Conservation (phyloP, 345 rosid genomes). For the Melaleuca alternifolia region DNA sequence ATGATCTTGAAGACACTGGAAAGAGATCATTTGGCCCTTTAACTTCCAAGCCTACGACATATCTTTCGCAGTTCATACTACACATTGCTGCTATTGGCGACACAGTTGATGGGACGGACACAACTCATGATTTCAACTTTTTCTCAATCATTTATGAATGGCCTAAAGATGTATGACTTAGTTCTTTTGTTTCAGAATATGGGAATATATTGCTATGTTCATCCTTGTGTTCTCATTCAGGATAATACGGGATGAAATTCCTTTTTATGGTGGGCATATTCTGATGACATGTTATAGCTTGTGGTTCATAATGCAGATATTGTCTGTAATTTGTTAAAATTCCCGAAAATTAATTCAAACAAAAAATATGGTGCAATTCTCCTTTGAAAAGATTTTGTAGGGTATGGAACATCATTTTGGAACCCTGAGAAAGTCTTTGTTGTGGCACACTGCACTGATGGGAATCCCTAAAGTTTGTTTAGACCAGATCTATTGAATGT, state of each 20-base stretch:
- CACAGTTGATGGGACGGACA: constrained; percentile 96
- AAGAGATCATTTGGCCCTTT: constrained; percentile 75
- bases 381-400: not conserved
- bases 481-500: not conserved
- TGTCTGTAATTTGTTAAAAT: not conserved
- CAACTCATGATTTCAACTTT: constrained; percentile 98
- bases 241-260: not conserved
- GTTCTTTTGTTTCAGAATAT: not conserved
- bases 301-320: not conserved
- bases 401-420: not conserved
- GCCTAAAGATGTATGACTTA: constrained; percentile 90
- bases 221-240: not conserved
- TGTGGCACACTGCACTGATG: not conserved
- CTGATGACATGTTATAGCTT: not conserved
- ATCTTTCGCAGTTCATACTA: constrained; percentile 85
- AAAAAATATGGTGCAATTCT: not conserved
- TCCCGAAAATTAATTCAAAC: not conserved
- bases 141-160: constrained; percentile 90
- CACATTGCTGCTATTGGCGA: constrained; percentile 97
- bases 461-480: not conserved
- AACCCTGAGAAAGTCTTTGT: not conserved
- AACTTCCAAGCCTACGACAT: constrained; percentile 72
- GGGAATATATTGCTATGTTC: not conserved
- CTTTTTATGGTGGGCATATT: not conserved
- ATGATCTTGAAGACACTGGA: constrained; percentile 62